These are phyloP conservation scores for Vicia sativa DNA, from an alignment of 306 rosid species.

Conservation along the genomic window DNA sequence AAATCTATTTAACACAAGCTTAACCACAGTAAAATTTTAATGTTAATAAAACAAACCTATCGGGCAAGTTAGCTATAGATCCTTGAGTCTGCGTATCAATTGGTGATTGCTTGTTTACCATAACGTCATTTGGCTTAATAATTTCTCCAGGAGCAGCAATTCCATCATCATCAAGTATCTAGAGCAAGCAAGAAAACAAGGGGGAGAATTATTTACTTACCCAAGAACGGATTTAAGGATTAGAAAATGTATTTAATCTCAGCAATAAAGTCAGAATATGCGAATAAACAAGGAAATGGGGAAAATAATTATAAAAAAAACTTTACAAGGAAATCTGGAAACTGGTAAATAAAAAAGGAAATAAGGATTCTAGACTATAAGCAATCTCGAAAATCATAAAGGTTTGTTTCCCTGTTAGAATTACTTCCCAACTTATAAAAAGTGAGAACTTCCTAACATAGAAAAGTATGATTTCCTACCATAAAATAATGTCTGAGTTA, in stretches of 20 bases:
- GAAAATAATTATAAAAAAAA: background rate
- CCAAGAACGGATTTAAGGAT: background rate
- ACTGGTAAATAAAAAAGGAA: conserved; percentile 20
- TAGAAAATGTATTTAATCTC: background rate
- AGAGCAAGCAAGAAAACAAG: conserved; percentile 35
- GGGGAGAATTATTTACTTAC: background rate
- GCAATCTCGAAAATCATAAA: conserved; percentile 2
- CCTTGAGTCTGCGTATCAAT: conserved; percentile 43
- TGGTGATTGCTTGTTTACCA: conserved; percentile 74
- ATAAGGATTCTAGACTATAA: background rate
- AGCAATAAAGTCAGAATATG: background rate
- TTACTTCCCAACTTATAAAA: background rate
- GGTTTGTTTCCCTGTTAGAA: background rate
- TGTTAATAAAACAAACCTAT: conserved; percentile 49
- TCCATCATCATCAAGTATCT: conserved; percentile 93
- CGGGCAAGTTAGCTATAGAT: conserved; percentile 54
- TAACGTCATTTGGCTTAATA: conserved; percentile 64
- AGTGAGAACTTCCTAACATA: background rate
- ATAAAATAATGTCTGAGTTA: background rate
- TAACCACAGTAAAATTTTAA: background rate
- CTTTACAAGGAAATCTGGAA: background rate
- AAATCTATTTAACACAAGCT: conserved; percentile 5
- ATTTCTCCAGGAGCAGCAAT: conserved; percentile 94
- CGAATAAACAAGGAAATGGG: background rate
- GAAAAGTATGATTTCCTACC: background rate